phyloP scores from a whole-genome alignment of 2,329 filamentous ascomycete species.

The Orbilia brochopaga region DNA sequence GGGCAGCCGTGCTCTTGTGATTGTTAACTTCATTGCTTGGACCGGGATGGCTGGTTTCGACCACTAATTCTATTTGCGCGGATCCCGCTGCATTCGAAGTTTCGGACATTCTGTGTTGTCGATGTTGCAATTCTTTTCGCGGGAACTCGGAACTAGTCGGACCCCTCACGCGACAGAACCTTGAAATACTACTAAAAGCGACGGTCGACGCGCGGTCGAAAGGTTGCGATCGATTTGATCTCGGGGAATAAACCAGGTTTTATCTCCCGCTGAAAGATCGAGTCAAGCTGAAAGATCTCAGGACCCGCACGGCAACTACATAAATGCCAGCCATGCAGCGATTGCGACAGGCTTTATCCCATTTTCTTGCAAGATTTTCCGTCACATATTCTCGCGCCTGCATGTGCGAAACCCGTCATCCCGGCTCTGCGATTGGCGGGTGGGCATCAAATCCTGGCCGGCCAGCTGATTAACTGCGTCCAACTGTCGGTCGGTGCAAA shows the following conservation, averaged over 20 bases:
- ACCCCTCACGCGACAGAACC: too few species aligned
- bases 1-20: not conserved
- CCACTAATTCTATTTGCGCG: not conserved
- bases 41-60: not conserved
- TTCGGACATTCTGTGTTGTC: conserved; percentile 6
- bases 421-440: not conserved
- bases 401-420: not conserved
- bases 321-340: not conserved
- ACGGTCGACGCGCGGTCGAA: too few species aligned
- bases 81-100: not conserved
- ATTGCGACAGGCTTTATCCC: not conserved
- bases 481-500: not conserved
- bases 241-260: conserved; percentile 5
- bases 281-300: too few species aligned
- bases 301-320: not conserved
- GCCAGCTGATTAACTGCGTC: not conserved
- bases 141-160: too few species aligned
- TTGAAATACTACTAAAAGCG: too few species aligned
- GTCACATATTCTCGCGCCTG: not conserved
- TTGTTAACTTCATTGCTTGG: not conserved
- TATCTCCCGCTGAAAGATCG: not conserved
- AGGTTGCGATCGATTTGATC: too few species aligned
- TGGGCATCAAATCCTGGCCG: not conserved
- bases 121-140: not conserved
- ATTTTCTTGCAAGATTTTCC: not conserved